Evolutionary conservation across 139 green algal genomes (phyloP).

Genomic region (Chlamydomonas eustigma): DNA sequence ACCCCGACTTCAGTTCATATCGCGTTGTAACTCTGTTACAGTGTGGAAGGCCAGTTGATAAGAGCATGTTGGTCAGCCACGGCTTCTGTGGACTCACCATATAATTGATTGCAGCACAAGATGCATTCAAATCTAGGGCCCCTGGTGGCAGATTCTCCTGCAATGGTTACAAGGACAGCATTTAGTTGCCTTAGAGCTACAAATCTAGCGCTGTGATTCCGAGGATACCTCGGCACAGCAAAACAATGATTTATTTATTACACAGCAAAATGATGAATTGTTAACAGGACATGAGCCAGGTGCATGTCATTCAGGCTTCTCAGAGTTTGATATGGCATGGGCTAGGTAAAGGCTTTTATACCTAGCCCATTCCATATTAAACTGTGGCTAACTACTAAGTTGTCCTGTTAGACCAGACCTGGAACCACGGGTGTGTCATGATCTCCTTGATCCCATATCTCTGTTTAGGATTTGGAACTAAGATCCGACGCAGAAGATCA

Average conservation of each 20-base stretch:
- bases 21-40: too few relatives aligned
- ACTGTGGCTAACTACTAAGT: not conserved
- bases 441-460: constrained; percentile 5
- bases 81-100: too few relatives aligned
- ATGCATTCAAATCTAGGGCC: constrained; percentile 8
- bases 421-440: constrained; percentile 4
- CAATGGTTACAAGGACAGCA: not conserved
- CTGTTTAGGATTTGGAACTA: constrained; percentile 2
- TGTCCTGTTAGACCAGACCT: not conserved
- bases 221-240: not conserved
- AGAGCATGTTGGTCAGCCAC: too few relatives aligned
- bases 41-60: too few relatives aligned
- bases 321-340: not conserved
- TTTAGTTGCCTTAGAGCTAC: not conserved
- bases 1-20: too few relatives aligned
- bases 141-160: constrained; percentile 4
- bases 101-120: not conserved
- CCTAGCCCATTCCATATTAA: not conserved
- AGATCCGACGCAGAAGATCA: constrained; percentile 1
- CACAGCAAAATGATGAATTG: too few relatives aligned
- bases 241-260: too few relatives aligned
- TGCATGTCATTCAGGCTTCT: not conserved
- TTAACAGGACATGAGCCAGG: not conserved
- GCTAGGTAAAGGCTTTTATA: not conserved
- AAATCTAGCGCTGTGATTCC: not conserved